Base-by-base conservation (phyloP, 805 yeast genomes). In the Candida ulmi region DNA sequence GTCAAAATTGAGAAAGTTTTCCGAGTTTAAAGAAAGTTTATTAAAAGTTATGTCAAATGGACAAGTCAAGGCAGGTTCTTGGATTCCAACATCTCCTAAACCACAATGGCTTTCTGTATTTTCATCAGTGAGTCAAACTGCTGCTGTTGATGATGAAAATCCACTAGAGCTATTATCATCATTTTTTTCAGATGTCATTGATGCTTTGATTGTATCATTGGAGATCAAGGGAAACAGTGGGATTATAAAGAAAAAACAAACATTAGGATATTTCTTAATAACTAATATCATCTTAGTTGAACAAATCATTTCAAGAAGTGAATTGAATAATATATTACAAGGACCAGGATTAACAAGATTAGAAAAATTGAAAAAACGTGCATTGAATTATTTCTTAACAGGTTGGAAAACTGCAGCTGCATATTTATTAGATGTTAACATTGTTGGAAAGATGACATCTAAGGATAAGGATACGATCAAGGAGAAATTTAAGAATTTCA, bases 391-490 rank as follows among this genome's bases (percentile, higher is more conserved):
- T 50, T 85, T 88, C 55, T 70, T 88, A 65, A 54, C 74, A 36
- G 83, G 76, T 47, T 91, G 98, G 98, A 83, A 83, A 47, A 71
- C 71, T 42, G 78, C 85, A 18, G 88, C 95, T 4, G 71, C 85
- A 17, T 72, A 76, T 38, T 69, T 91, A 36, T 80, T 91, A 72
- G 95, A 84, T 51, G 83, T 83, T 50, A 83, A 95, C 2, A 78
- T 83, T 12, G 78, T 78, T 24, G 74, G 73, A 27, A 72, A 66
- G 47, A 57, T 65, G 46, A 65, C 77, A 33, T 77, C 78, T n/a
- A 83, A 85, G 48, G 95, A 88, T 47, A 76, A 78, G 46, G 96
- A 88, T 39, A 76, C 70, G 36, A 76, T 88, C 40, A 93, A 91
- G 54, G 96, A 93, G 44, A 78, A 86, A 54, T 88, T 87, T 63